These are phyloP conservation scores for Penstemon barbatus DNA, from an alignment of 257 asterid species.

Conservation along the genomic window DNA sequence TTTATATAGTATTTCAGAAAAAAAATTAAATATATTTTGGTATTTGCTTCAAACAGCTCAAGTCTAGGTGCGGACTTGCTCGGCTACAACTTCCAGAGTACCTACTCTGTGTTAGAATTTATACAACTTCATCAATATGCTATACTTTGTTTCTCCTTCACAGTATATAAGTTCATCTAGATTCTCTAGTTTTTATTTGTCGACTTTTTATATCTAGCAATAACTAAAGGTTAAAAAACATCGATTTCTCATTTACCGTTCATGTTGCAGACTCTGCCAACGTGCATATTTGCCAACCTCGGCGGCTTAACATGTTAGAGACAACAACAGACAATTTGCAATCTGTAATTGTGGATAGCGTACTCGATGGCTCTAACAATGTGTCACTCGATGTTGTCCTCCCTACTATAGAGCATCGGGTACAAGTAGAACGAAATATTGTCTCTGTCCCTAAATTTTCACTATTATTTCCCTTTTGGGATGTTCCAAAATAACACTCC, in stretches of 20 bases:
- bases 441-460: too few species aligned
- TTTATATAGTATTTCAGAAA: slow-evolving; percentile 1
- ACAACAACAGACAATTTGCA: slow-evolving; percentile 31
- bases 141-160: slow-evolving; percentile 40
- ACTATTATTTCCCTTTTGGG: too few species aligned
- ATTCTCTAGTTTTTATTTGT: background rate
- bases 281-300: slow-evolving; percentile 40
- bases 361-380: slow-evolving; percentile 39
- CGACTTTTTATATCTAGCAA: background rate
- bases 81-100: slow-evolving; percentile 29
- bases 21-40: background rate
- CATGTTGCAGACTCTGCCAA: slow-evolving; percentile 26
- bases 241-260: background rate
- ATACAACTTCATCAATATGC: slow-evolving; percentile 42
- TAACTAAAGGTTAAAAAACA: background rate
- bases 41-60: slow-evolving; percentile 31
- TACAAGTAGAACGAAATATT: too few species aligned
- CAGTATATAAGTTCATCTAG: slow-evolving; percentile 28
- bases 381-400: background rate
- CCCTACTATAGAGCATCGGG: too few species aligned
- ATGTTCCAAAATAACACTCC: too few species aligned
- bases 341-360: slow-evolving; percentile 29
- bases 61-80: slow-evolving; percentile 38
- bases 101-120: slow-evolving; percentile 20
- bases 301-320: slow-evolving; percentile 40